Conservation (phyloP, 139 green algal species). For the Pseudopediastrum boryanum region DNA sequence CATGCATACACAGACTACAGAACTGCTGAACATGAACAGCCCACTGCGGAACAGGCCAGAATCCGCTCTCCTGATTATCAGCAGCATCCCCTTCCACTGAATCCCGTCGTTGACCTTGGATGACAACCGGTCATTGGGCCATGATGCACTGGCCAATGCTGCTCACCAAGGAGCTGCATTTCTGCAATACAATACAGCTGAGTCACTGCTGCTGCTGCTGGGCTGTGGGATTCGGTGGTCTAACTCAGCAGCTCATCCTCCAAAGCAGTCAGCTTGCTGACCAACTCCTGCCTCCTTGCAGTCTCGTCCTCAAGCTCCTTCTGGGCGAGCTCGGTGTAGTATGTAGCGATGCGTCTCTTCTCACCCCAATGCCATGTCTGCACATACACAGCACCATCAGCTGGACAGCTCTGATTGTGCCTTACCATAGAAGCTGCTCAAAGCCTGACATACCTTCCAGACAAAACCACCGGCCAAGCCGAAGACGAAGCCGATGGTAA, state of each 20-base stretch:
- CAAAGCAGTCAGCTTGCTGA: conserved; percentile 21
- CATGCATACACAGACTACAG: too few species aligned
- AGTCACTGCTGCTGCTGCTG: too few species aligned
- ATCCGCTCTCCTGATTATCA: too few species aligned
- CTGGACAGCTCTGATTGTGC: neutral
- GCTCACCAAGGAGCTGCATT: too few species aligned
- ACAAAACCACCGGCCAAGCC: conserved; percentile 2
- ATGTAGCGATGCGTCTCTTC: conserved; percentile 28
- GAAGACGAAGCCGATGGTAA: conserved; percentile 12
- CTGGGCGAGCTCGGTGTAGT: conserved; percentile 35
- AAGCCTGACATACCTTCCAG: conserved; percentile 21
- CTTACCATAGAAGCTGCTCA: neutral
- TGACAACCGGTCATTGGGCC: too few species aligned
- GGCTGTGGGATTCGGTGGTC: too few species aligned
- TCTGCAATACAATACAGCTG: too few species aligned
- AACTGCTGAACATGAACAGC: too few species aligned
- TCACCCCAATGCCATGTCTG: conserved; percentile 37
- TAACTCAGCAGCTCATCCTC: conserved; percentile 37
- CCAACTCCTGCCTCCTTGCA: conserved; percentile 18
- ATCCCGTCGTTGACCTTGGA: too few species aligned
- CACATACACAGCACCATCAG: neutral
- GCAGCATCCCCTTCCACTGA: too few species aligned
- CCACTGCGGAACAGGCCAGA: too few species aligned
- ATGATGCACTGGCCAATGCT: too few species aligned
- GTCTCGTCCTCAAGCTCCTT: conserved; percentile 35